Conservation (phyloP, 257 asterid species). For the Scutellaria galericulata region DNA sequence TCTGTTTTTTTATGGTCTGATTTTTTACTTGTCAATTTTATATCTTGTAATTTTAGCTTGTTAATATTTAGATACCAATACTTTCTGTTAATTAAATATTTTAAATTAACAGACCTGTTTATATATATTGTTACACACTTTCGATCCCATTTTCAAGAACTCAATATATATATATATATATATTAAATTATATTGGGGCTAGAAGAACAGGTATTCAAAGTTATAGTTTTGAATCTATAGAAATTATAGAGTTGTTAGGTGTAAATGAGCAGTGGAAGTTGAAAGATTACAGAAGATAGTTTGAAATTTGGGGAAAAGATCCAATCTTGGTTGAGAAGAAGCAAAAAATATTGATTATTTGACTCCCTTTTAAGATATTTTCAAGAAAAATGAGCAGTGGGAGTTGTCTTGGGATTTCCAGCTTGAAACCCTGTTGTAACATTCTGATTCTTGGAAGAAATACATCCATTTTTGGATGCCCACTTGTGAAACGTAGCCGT, state of each 20-base stretch:
- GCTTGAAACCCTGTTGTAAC: slow-evolving; percentile 61
- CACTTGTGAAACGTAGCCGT: slow-evolving; percentile 43
- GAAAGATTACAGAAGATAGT: neutral
- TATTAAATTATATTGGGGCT: slow-evolving; percentile 46
- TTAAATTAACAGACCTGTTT: slow-evolving; percentile 39
- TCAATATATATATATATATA: slow-evolving; percentile 38
- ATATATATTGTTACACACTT: slow-evolving; percentile 20
- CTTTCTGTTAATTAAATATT: slow-evolving; percentile 39
- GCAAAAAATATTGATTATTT: slow-evolving; percentile 10
- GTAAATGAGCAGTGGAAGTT: slow-evolving; percentile 26
- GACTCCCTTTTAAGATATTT: slow-evolving; percentile 23
- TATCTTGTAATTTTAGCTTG: neutral
- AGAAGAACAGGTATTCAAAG: neutral
- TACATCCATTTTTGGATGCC: slow-evolving; percentile 57
- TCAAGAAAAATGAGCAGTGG: slow-evolving; percentile 51
- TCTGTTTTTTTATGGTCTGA: neutral
- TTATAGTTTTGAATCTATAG: neutral
- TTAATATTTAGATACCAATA: neutral
- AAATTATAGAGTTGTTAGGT: neutral
- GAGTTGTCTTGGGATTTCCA: slow-evolving; percentile 60
- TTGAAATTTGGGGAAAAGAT: neutral
- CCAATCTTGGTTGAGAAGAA: slow-evolving; percentile 10
- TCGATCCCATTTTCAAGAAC: slow-evolving; percentile 30
- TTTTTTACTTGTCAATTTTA: neutral
- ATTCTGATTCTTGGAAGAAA: slow-evolving; percentile 50